Conservation (phyloP, 2,329 filamentous ascomycete genomes). For the Venturia asperata region DNA sequence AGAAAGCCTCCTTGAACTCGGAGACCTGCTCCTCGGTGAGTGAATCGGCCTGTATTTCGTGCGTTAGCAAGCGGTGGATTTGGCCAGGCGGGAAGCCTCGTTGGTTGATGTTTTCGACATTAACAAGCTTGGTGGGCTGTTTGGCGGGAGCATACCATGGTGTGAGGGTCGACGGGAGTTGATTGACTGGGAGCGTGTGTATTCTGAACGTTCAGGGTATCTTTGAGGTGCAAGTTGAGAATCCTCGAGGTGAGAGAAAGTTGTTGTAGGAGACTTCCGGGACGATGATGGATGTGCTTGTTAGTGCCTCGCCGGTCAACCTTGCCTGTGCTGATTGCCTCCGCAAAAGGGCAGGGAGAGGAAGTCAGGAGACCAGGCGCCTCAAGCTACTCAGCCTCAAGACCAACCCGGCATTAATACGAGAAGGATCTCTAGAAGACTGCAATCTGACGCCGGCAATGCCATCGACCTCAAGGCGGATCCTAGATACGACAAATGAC, state of each 20-base stretch:
- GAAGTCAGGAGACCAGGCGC: not conserved
- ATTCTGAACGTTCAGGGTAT: not conserved
- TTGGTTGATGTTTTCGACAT: not conserved
- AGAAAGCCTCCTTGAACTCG: constrained; percentile 99
- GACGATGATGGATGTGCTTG: constrained; percentile 2
- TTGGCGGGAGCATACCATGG: constrained; percentile 14
- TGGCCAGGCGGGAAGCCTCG: not conserved
- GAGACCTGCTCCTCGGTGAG: constrained; percentile 99
- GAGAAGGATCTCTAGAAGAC: not conserved
- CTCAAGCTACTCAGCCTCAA: not conserved
- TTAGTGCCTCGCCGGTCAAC: not conserved
- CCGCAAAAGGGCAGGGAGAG: not conserved
- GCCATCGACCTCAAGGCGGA: not conserved
- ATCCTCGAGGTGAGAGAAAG: not conserved
- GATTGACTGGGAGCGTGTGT: not conserved
- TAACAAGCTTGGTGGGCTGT: not conserved
- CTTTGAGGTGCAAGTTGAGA: not conserved
- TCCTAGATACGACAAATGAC: constrained; percentile 4
- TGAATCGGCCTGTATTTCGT: constrained; percentile 70
- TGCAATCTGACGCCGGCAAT: not conserved
- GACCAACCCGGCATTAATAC: not conserved
- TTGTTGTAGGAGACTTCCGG: not conserved
- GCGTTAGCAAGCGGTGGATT: constrained; percentile 25
- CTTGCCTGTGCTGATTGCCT: not conserved
- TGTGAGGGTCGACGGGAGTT: constrained; percentile 5